Evolutionary conservation across 2,329 filamentous ascomycete genomes (phyloP), one percentile per base, ranked within the genome.

Genomic region (Penicillium frequentans): DNA sequence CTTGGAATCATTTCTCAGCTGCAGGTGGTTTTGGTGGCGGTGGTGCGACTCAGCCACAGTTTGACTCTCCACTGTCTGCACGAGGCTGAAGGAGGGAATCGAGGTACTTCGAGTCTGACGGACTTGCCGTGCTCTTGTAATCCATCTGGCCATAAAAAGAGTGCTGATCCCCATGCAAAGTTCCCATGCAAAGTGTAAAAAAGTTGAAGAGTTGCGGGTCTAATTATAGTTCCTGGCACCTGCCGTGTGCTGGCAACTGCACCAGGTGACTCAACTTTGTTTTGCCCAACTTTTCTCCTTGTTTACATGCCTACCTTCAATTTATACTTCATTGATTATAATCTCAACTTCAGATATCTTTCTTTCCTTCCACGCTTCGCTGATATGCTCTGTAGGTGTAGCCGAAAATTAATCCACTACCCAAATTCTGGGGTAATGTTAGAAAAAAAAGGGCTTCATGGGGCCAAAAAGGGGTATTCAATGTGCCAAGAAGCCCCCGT

Each of bases 11-110:
- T 21, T 14, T 49, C 24, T 47, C 46, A 49, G 46, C 46, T 49
- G 31, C 31, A 49, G 31, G 48, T 42, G 29, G 29, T 31, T 35
- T 29, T 21, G 44, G 59, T 60, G 57, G 61, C 61, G 59, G 54
- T 62, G 57, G 43, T 54, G 44, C 48, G 31, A 52, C 61, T 59
- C 59, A 58, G 61, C 61, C 61, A 64, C 61, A 55, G 14, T 49
- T 54, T 24, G 24, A 7, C 50, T 44, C 55, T 49, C 49, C 37
- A 46, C 49, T 45, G 27, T 42, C 49, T 52, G 49, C 49, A 52
- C 39, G 37, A 23, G 27, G 49, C 49, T 52, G 49, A 33, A 52
- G 49, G 45, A 24, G 37, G 49, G 24, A 51, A 53, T 37, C 47
- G 24, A 11, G 29, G n/a, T 13, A n/a, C 26, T 7, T 33, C 29